Percentiles rank a stretch among this genome's conserved stretches.
phyloP scores from a whole-genome alignment of 345 rosid genomes.

The Salix suchowensis region DNA sequence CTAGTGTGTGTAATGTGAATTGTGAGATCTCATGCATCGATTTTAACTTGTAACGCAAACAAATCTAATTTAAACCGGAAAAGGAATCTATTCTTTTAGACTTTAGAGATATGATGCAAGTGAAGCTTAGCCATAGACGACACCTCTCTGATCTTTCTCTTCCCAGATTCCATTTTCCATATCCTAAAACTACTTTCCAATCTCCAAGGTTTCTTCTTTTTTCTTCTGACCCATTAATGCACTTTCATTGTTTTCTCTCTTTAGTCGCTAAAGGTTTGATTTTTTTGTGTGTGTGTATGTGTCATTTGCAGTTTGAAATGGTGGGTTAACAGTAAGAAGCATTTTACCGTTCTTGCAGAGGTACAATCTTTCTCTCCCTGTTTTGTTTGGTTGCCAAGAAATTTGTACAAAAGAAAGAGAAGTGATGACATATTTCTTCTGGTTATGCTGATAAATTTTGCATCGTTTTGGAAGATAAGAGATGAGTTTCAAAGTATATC shows the following conservation, averaged over 20 bases:
- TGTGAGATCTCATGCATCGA: too few species aligned
- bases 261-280: too few species aligned
- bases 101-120: conserved; percentile 16
- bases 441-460: neutral
- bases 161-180: neutral
- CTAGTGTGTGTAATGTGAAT: too few species aligned
- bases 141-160: neutral
- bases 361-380: conserved; percentile 5
- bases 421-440: neutral
- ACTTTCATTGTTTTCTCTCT: neutral
- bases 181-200: conserved; percentile 7
- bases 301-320: conserved; percentile 8
- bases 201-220: conserved; percentile 23
- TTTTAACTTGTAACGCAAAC: neutral
- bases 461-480: too few species aligned
- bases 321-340: conserved; percentile 10
- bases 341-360: conserved; percentile 16
- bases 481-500: neutral
- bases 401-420: neutral
- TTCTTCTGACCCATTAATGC: neutral
- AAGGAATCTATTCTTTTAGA: neutral
- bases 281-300: neutral
- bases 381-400: neutral
- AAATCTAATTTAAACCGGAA: neutral
- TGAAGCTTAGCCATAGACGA: conserved; percentile 21